These are phyloP conservation scores for Cladosporium sp. DNA, from an alignment of 2,329 filamentous ascomycete species.

Conservation along the genomic window DNA sequence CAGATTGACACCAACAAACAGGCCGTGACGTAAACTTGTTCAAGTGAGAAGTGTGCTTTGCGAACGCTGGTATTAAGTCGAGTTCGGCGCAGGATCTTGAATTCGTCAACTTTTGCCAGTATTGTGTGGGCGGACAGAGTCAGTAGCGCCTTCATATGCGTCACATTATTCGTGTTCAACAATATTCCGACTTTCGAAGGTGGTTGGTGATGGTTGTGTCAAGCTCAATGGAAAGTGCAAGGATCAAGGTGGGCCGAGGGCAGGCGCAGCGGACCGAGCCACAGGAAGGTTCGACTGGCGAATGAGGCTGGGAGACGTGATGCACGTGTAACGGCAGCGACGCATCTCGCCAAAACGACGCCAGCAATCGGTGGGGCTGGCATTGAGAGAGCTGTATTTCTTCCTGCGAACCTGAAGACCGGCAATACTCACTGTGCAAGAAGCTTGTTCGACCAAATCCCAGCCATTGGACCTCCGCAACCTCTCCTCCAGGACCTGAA, in stretches of 20 bases:
- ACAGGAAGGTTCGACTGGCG: neutral
- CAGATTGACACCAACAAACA: neutral
- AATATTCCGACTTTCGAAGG: neutral
- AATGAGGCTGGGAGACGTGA: slow-evolving; percentile 1
- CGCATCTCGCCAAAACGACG: slow-evolving; percentile 11
- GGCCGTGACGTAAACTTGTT: neutral
- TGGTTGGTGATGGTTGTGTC: neutral
- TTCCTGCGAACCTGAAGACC: slow-evolving; percentile 16
- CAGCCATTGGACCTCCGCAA: neutral
- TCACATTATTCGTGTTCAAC: no score
- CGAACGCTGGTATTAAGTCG: neutral
- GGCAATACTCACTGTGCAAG: neutral
- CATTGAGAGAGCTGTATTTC: slow-evolving; percentile 14
- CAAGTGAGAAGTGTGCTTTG: neutral
- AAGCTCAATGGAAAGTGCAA: neutral
- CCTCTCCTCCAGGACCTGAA: slow-evolving; percentile 11
- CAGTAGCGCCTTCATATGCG: neutral
- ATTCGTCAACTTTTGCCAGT: neutral
- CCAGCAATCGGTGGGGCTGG: slow-evolving; percentile 9
- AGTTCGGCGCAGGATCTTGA: neutral
- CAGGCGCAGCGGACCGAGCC: neutral
- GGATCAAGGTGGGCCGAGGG: neutral
- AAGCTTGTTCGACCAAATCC: neutral
- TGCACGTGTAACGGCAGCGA: neutral
- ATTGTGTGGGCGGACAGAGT: neutral